These are phyloP conservation scores for Arthrobotrys pseudoclavata DNA, from an alignment of 2,329 filamentous ascomycete genomes.

Conservation along the genomic window DNA sequence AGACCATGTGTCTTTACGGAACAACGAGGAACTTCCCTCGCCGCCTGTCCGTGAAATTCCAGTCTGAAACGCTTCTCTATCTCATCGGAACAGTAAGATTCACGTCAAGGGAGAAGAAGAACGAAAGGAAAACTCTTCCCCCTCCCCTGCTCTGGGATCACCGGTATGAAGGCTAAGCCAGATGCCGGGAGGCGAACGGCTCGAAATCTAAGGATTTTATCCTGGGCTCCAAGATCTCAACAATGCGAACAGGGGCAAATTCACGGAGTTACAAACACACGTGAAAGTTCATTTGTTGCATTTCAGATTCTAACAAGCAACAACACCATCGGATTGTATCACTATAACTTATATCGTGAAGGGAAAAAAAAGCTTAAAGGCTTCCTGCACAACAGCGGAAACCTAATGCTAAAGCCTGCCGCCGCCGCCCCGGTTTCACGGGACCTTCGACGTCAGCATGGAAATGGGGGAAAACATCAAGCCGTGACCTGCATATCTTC, in stretches of 20 bases:
- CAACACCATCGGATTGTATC: slow-evolving; percentile 41
- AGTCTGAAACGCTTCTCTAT: slow-evolving; percentile 49
- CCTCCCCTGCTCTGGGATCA: slow-evolving; percentile 11
- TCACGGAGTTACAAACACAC: slow-evolving; percentile 44
- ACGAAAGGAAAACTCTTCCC: slow-evolving; percentile 53
- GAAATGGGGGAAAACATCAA: slow-evolving; percentile 20
- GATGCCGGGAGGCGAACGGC: slow-evolving; percentile 12
- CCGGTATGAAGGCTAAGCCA: slow-evolving; percentile 30
- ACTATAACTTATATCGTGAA: neutral
- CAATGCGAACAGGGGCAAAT: slow-evolving; percentile 37
- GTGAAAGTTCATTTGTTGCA: slow-evolving; percentile 40
- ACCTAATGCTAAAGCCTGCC: slow-evolving; percentile 20
- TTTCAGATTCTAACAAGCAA: slow-evolving; percentile 42
- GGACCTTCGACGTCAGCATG: slow-evolving; percentile 48
- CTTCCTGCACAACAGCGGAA: slow-evolving; percentile 25
- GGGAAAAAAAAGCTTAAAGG: slow-evolving; percentile 2
- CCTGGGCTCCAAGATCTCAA: slow-evolving; percentile 33
- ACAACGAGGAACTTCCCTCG: slow-evolving; percentile 48
- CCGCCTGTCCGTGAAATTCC: slow-evolving; percentile 43
- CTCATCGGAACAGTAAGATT: slow-evolving; percentile 43
- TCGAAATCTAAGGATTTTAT: slow-evolving; percentile 6
- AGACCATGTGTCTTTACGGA: slow-evolving; percentile 52
- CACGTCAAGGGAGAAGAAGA: slow-evolving; percentile 13
- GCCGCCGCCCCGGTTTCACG: slow-evolving; percentile 43
- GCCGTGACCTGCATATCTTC: slow-evolving; percentile 38